A percentile compares a stretch with the other conserved stretches of the same genome.
These are phyloP conservation scores for Periconia digitata DNA, from an alignment of 2,329 filamentous ascomycete species.

Conservation along the genomic window DNA sequence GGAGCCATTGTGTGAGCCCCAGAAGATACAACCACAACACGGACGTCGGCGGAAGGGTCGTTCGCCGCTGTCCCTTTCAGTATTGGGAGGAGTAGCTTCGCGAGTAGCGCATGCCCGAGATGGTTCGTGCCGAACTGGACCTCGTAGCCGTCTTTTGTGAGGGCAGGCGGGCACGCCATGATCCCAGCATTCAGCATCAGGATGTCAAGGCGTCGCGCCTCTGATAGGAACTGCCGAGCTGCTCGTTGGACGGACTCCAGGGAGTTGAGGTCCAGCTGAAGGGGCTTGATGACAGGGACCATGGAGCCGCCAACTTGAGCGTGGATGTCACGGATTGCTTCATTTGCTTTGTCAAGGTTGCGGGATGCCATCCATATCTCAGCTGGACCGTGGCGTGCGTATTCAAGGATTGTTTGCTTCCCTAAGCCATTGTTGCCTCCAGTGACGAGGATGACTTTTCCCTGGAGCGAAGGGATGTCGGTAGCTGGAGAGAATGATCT, in stretches of 20 bases:
- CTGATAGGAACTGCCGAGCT: slow-evolving; percentile 8
- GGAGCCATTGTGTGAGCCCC: slow-evolving; percentile 5
- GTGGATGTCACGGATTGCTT: slow-evolving; percentile 36
- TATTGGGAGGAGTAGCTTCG: slow-evolving; percentile 42
- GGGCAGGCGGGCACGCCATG: slow-evolving; percentile 22
- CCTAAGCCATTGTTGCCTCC: slow-evolving; percentile 48
- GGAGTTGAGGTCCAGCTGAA: slow-evolving; percentile 16
- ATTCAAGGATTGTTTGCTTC: slow-evolving; percentile 41
- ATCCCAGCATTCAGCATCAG: slow-evolving; percentile 48
- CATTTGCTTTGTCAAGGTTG: slow-evolving; percentile 35
- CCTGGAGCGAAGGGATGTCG: slow-evolving; percentile 45
- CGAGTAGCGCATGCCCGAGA: slow-evolving; percentile 48
- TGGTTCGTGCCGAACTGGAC: slow-evolving; percentile 51
- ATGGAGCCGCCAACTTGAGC: slow-evolving; percentile 14
- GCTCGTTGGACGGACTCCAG: slow-evolving; percentile 18
- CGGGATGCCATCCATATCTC: slow-evolving; percentile 47
- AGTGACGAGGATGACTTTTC: slow-evolving; percentile 49
- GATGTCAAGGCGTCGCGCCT: slow-evolving; percentile 39
- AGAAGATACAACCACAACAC: slow-evolving; percentile 42
- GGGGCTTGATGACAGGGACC: slow-evolving; percentile 9
- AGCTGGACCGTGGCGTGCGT: slow-evolving; percentile 43
- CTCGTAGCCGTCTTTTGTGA: slow-evolving; percentile 48
- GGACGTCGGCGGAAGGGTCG: slow-evolving; percentile 36
- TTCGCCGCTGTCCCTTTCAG: slow-evolving; percentile 36
- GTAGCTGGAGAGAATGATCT: neutral